Conservation (phyloP, 1,139 yeast genomes). For the Magnusiomyces ingens region DNA sequence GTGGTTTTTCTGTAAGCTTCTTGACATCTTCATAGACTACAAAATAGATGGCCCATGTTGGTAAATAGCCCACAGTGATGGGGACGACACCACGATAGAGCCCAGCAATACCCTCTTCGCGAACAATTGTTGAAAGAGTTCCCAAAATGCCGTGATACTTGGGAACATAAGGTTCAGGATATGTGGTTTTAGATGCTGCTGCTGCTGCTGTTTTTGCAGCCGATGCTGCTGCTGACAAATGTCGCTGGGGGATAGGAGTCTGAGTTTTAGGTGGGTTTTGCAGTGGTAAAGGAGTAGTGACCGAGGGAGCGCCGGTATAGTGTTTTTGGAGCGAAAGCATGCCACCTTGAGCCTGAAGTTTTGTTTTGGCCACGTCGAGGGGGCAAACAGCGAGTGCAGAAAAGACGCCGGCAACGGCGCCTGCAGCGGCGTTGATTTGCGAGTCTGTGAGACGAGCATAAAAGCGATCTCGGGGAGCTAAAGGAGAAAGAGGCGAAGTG, state of each 20-base stretch:
- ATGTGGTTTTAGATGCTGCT: no score
- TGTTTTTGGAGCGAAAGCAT: constrained; percentile 23
- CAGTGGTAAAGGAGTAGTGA: constrained; percentile 14
- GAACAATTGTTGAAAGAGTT: constrained; percentile 55
- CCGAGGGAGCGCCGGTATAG: constrained; percentile 14
- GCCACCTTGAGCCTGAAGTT: constrained; percentile 92
- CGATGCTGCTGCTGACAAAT: neutral
- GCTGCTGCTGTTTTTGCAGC: no score
- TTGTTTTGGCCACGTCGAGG: constrained; percentile 85
- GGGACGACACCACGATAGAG: constrained; percentile 89
- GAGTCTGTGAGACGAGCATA: constrained; percentile 27
- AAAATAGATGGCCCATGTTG: constrained; percentile 96
- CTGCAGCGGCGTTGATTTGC: constrained; percentile 59
- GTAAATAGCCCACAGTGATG: constrained; percentile 85
- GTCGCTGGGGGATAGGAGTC: constrained; percentile 8
- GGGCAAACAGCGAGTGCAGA: constrained; percentile 94
- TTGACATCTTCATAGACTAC: constrained; percentile 81
- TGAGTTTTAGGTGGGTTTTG: constrained; percentile 7
- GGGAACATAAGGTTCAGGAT: constrained; percentile 11
- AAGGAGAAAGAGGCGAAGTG: neutral
- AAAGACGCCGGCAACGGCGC: constrained; percentile 86
- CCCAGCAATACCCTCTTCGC: constrained; percentile 77
- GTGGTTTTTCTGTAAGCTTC: constrained; percentile 21
- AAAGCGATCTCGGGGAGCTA: neutral
- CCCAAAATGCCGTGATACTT: constrained; percentile 53